Percentiles rank a stretch among this genome's conserved stretches.
These are phyloP conservation scores for maize (Zea mays) DNA, from an alignment of 176 grass and related monocot genomes.

Conservation along the genomic window Zm-B73-REFERENCE-NAM-5.0 NC_050098.1:225592501-225593000, in stretches of 20 bases:
- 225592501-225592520: constrained; percentile 33
- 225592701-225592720: constrained; percentile 40
- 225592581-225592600: constrained; percentile 64
- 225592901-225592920: constrained; percentile 69
- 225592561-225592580: constrained; percentile 57
- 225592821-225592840: constrained; percentile 90
- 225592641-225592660: constrained; percentile 46
- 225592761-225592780: constrained; percentile 80
- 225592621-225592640: constrained; percentile 51
- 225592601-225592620: constrained; percentile 68
- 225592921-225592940: constrained; percentile 71
- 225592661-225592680: constrained; percentile 71
- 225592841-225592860: constrained; percentile 94
- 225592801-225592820: constrained; percentile 75
- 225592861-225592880: constrained; percentile 83
- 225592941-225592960: constrained; percentile 70
- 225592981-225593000: constrained; percentile 55
- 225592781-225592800: constrained; percentile 90
- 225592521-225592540: neutral
- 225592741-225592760: constrained; percentile 68
- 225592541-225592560: constrained; percentile 29
- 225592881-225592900: constrained; percentile 88
- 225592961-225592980: constrained; percentile 84
- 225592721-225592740: constrained; percentile 20
- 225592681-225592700: constrained; percentile 71